phyloP scores from a whole-genome alignment of 208 protist species.

The Naegleria gruberi region DNA sequence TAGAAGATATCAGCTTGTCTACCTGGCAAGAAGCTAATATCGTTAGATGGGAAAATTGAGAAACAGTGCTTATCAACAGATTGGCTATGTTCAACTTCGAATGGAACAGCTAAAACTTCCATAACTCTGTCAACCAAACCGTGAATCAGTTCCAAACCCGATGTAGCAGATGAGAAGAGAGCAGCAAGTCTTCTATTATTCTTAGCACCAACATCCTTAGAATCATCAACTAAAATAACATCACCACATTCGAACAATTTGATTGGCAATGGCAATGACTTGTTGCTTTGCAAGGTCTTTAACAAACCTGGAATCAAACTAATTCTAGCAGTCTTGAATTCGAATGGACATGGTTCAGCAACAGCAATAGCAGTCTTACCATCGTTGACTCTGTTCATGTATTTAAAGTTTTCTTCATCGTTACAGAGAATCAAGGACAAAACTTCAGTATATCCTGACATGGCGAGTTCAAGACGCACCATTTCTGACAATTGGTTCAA shows the following conservation, averaged over 20 bases:
- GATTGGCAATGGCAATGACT: slow-evolving; percentile 77
- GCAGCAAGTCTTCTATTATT: slow-evolving; percentile 48
- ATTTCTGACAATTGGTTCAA: slow-evolving; percentile 81
- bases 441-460: slow-evolving; percentile 87
- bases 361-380: slow-evolving; percentile 63
- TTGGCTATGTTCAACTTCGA: background rate
- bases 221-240: slow-evolving; percentile 79
- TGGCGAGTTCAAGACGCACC: slow-evolving; percentile 78
- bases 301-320: slow-evolving; percentile 88
- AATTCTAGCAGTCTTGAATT: slow-evolving; percentile 87
- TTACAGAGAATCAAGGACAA: slow-evolving; percentile 85
- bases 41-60: background rate
- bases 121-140: slow-evolving; percentile 55
- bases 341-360: slow-evolving; percentile 77
- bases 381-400: slow-evolving; percentile 61
- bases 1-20: slow-evolving; percentile 23
- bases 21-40: slow-evolving; percentile 19
- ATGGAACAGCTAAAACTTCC: slow-evolving; percentile 37
- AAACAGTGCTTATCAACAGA: background rate
- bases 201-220: slow-evolving; percentile 56
- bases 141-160: slow-evolving; percentile 58
- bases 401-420: slow-evolving; percentile 73
- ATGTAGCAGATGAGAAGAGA: slow-evolving; percentile 35
- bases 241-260: slow-evolving; percentile 93
- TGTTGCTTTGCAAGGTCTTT: slow-evolving; percentile 82